Evolutionary conservation across 2,329 filamentous ascomycete genomes (phyloP).

Genomic region (Colletotrichum truncatum): DNA sequence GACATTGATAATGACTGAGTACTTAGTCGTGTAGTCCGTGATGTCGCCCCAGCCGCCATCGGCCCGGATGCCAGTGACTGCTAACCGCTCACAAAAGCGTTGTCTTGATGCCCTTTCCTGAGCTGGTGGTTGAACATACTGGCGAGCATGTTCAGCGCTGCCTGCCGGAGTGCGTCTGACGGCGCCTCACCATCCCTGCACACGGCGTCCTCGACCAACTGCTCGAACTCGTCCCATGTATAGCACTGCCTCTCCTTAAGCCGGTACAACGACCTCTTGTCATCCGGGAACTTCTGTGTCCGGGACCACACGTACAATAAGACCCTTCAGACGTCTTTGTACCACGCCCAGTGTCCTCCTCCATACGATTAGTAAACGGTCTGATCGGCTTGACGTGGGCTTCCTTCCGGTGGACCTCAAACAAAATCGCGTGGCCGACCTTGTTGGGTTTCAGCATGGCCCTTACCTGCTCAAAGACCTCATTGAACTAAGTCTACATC

Average conservation of each 20-base stretch:
- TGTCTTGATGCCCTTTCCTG: not conserved
- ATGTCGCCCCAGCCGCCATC: slow-evolving; percentile 11
- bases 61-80: not conserved
- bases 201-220: not conserved
- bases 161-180: not conserved
- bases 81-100: not conserved
- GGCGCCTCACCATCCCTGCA: not conserved
- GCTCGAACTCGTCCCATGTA: not conserved
- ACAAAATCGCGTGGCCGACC: slow-evolving; percentile 12
- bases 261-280: slow-evolving; percentile 1
- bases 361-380: slow-evolving; percentile 20
- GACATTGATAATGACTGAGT: slow-evolving; percentile 32
- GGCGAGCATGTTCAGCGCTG: not conserved
- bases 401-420: slow-evolving; percentile 20
- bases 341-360: slow-evolving; percentile 24
- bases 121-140: not conserved
- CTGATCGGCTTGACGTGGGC: not conserved
- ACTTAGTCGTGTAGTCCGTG: slow-evolving; percentile 25
- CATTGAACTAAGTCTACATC: not conserved
- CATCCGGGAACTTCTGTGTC: not conserved
- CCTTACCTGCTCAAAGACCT: not conserved
- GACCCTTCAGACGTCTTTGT: slow-evolving; percentile 10
- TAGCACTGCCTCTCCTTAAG: not conserved
- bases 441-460: not conserved
- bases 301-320: slow-evolving; percentile 8